Conservation (phyloP, 768 basidiomycete genomes). For the Mycena leptocephala region DNA sequence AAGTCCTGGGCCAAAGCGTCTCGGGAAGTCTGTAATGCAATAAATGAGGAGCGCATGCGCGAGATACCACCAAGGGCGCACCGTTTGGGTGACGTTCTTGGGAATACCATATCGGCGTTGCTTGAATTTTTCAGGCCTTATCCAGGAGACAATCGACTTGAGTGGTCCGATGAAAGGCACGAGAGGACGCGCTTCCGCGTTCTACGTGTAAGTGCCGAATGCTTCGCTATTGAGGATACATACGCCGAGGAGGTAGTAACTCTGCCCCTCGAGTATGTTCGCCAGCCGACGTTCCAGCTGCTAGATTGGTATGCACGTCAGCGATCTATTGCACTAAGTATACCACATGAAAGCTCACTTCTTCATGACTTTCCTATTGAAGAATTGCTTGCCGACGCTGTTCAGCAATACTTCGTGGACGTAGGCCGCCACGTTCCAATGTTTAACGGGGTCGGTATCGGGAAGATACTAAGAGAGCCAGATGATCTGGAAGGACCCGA, state of each 20-base stretch:
- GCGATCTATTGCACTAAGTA: background rate
- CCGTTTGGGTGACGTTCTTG: slow-evolving; percentile 15
- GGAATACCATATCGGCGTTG: background rate
- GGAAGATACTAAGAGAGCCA: background rate
- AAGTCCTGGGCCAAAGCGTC: background rate
- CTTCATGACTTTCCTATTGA: background rate
- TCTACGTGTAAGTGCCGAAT: background rate
- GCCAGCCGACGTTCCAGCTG: background rate
- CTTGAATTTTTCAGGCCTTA: slow-evolving; percentile 13
- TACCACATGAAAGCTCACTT: background rate
- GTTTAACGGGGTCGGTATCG: background rate
- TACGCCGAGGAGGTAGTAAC: background rate
- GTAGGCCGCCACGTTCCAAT: background rate
- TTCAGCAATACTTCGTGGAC: slow-evolving; percentile 15
- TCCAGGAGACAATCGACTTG: background rate
- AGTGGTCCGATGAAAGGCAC: background rate
- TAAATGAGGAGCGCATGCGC: no score
- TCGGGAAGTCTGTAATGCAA: background rate
- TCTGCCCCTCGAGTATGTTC: slow-evolving; percentile 18
- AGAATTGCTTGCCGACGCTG: background rate
- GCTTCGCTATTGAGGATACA: background rate
- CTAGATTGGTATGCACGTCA: slow-evolving; percentile 12
- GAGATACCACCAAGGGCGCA: background rate
- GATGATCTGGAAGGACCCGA: background rate
- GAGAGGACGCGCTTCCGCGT: slow-evolving; percentile 2